These are phyloP conservation scores for Tulasnella sp. DNA, from an alignment of 768 basidiomycete species.

Conservation along the genomic window DNA sequence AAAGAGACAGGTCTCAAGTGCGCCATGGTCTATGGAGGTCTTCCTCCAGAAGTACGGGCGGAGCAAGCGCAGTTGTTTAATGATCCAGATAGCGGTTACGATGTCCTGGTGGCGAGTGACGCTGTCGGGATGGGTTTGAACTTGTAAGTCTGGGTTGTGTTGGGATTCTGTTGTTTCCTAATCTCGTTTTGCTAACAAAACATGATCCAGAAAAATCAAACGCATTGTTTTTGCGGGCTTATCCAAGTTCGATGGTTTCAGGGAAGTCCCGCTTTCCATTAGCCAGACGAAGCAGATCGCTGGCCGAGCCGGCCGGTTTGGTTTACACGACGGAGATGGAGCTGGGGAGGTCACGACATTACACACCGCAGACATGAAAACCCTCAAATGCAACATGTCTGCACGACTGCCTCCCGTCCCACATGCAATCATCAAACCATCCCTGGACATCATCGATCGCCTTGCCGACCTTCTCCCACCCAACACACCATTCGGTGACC, in stretches of 20 bases:
- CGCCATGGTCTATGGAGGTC: constrained; percentile 83
- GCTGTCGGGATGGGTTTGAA: constrained; percentile 97
- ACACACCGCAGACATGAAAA: constrained; percentile 45
- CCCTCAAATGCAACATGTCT: constrained; percentile 45
- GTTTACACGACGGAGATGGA: constrained; percentile 40
- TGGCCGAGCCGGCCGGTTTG: constrained; percentile 85
- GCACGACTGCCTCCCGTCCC: constrained; percentile 39
- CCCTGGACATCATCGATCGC: constrained; percentile 19
- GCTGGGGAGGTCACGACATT: constrained; percentile 69
- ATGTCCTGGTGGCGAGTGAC: constrained; percentile 87
- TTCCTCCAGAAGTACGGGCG: constrained; percentile 84
- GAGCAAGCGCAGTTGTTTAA: constrained; percentile 93
- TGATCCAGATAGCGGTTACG: constrained; percentile 65
- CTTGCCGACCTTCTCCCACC: constrained; percentile 26
- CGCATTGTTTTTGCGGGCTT: constrained; percentile 69
- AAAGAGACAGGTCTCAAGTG: constrained; percentile 59
- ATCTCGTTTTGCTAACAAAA: constrained; percentile 1
- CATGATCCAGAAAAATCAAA: constrained; percentile 73
- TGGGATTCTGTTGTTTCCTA: background rate
- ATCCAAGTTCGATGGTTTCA: constrained; percentile 50
- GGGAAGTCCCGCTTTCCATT: constrained; percentile 38
- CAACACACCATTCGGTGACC: constrained; percentile 23
- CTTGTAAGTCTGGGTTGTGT: constrained; percentile 44
- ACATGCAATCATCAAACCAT: constrained; percentile 38
- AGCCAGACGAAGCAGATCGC: constrained; percentile 91